Evolutionary conservation across 495 filamentous ascomycete genomes (phyloP), one percentile per base, ranked within the genome.

Genomic region (Daldinia caldariorum): DNA sequence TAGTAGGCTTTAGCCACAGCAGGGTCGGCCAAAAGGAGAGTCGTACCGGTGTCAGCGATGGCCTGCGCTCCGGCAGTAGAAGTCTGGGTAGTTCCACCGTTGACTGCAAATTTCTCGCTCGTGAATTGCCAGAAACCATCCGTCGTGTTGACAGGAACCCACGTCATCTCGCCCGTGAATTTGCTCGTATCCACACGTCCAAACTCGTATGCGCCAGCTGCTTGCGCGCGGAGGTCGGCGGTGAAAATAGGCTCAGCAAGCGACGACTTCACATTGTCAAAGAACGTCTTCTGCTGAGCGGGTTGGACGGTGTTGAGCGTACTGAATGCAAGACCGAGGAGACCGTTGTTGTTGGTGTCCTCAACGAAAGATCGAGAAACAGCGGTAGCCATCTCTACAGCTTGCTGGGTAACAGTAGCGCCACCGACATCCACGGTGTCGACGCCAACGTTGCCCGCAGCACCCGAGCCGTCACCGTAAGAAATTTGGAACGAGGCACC

Each of bases 91-190:
- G 67, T 37, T 1, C 79, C 79, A 38, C 79, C 81, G 22, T 85
- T 85, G 38, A 94, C 81, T 14, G 81, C 74, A 73, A 89, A 94
- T 2, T 73, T 72, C 4, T 81, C 76, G 22, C 90, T 88, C 4
- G 85, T 74, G 71, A 93, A 90, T 72, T 91, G 79, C 93, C 93
- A 96, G 83, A 91, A 94, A 26, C 93, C 93, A 10, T 82, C 77
- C 1, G 83, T 81, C 12, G 79, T 80, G 70, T 93, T 86, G 66
- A 94, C 83, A 31, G 81, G 81, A 65, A 90, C 81, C 74, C 90
- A 94, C 10, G 81, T 79, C 73, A 94, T 81, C 0, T 79, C 66
- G 26, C 91, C 91, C 0, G 74, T 80, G 79, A 90, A 94, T 76
- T 92, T 89, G 71, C 72, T 79, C 2, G 70, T 72, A 75, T 94